phyloP scores from a whole-genome alignment of 768 basidiomycete species.

The Panaeolus papilionaceus region DNA sequence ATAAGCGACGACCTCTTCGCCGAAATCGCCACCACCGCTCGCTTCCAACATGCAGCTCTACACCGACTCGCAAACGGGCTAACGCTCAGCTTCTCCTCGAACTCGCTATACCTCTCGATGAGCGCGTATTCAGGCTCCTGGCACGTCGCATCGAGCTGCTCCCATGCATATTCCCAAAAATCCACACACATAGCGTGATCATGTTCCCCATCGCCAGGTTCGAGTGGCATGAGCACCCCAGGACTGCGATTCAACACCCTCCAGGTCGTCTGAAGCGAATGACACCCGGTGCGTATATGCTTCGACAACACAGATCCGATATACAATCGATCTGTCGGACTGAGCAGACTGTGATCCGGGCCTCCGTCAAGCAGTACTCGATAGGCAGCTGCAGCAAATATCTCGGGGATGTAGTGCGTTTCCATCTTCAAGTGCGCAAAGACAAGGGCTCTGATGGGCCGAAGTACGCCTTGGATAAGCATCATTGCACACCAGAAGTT shows the following conservation, averaged over 20 bases:
- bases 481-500: not conserved
- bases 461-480: slow-evolving; percentile 21
- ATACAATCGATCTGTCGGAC: slow-evolving; percentile 22
- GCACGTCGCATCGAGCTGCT: slow-evolving; percentile 20
- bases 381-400: slow-evolving; percentile 32
- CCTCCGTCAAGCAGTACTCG: slow-evolving; percentile 26
- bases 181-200: slow-evolving; percentile 14
- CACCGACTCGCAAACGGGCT: slow-evolving; percentile 43
- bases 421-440: slow-evolving; percentile 24
- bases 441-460: slow-evolving; percentile 30
- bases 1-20: slow-evolving; percentile 37
- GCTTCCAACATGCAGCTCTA: slow-evolving; percentile 42
- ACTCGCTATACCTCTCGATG: slow-evolving; percentile 35
- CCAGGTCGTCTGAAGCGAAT: slow-evolving; percentile 29
- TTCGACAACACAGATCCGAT: slow-evolving; percentile 20
- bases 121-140: slow-evolving; percentile 38
- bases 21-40: slow-evolving; percentile 40
- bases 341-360: slow-evolving; percentile 21
- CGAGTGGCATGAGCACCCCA: not conserved
- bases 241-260: slow-evolving; percentile 18
- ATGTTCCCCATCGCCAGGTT: not conserved
- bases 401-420: slow-evolving; percentile 21
- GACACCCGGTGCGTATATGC: slow-evolving; percentile 22
- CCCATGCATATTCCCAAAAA: slow-evolving; percentile 40
- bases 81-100: slow-evolving; percentile 24